Conservation (phyloP, 129 eudicot genomes). For the Scalesia atractyloides region DNA sequence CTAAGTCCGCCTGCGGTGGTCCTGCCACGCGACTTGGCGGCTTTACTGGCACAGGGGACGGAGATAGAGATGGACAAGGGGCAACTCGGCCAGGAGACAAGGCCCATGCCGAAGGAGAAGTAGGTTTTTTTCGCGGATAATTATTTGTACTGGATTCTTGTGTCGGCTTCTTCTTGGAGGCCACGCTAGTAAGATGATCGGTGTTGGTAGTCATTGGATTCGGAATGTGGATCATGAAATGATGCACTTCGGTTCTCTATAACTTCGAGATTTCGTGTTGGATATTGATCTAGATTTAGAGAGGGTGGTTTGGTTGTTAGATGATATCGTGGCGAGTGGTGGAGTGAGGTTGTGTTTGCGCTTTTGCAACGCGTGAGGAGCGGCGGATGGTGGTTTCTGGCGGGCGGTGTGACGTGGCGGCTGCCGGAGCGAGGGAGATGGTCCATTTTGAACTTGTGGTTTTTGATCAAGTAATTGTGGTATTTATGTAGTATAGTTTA, state of each 20-base stretch:
- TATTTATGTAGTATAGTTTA: background rate
- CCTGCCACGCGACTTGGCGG: slow-evolving; percentile 40
- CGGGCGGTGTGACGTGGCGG: slow-evolving; percentile 21
- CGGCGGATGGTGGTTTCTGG: slow-evolving; percentile 29
- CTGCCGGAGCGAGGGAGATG: slow-evolving; percentile 23
- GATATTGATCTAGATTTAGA: slow-evolving; percentile 33
- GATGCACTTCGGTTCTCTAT: slow-evolving; percentile 14
- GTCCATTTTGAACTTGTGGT: slow-evolving; percentile 26
- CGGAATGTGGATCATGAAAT: slow-evolving; percentile 2
- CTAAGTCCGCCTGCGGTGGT: slow-evolving; percentile 36
- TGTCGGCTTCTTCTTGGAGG: slow-evolving; percentile 14
- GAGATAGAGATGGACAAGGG: slow-evolving; percentile 21
- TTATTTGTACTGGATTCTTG: slow-evolving; percentile 13
- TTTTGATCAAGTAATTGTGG: background rate
- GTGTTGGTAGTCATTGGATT: slow-evolving; percentile 22
- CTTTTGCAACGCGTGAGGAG: slow-evolving; percentile 44
- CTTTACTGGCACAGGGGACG: slow-evolving; percentile 38
- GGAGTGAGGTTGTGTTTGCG: slow-evolving; percentile 27
- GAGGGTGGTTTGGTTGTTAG: slow-evolving; percentile 16
- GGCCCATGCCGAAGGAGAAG: slow-evolving; percentile 88
- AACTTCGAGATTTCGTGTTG: slow-evolving; percentile 24
- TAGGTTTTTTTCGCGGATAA: slow-evolving; percentile 38
- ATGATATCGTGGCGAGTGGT: background rate
- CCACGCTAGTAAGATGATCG: background rate
- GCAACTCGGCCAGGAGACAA: slow-evolving; percentile 54